A percentile compares a stretch with the other conserved stretches of the same genome.
phyloP scores from a whole-genome alignment of 768 basidiomycete species.

The Lentinula raphanica region DNA sequence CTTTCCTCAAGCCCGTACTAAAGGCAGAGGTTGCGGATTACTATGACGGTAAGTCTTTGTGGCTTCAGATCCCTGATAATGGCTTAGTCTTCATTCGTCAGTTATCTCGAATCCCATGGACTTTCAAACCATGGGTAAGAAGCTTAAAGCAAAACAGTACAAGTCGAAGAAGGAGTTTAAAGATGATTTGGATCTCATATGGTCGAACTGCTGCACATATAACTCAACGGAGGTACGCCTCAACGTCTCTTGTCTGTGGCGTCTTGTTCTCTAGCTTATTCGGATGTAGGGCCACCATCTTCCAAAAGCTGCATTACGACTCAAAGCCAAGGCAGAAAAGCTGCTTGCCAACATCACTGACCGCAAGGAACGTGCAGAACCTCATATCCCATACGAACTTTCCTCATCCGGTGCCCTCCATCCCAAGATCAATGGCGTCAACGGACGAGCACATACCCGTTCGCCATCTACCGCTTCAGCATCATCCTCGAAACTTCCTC shows the following conservation, averaged over 20 bases:
- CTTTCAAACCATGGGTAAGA: constrained; percentile 85
- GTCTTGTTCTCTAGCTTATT: not conserved
- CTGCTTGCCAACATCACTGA: constrained; percentile 88
- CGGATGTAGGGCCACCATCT: constrained; percentile 81
- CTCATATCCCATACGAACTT: constrained; percentile 50
- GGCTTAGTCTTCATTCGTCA: constrained; percentile 24
- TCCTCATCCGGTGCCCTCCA: constrained; percentile 13
- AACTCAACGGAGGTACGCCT: constrained; percentile 83
- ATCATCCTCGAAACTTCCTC: constrained; percentile 22
- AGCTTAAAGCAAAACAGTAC: constrained; percentile 88
- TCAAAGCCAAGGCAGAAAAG: constrained; percentile 80
- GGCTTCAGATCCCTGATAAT: constrained; percentile 3
- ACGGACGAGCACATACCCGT: constrained; percentile 36
- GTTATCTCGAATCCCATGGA: constrained; percentile 97
- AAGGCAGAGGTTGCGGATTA: constrained; percentile 92
- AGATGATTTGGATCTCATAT: constrained; percentile 92
- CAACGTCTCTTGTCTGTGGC: constrained; percentile 32
- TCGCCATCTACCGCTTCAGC: constrained; percentile 30
- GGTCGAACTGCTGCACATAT: constrained; percentile 92
- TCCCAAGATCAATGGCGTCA: constrained; percentile 29
- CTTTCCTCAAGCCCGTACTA: constrained; percentile 90
- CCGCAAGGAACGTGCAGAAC: constrained; percentile 74
- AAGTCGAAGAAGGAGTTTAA: constrained; percentile 93
- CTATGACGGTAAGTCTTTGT: constrained; percentile 62
- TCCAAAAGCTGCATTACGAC: constrained; percentile 71